phyloP scores from a whole-genome alignment of 352 stramenopile genomes.

The Pythium diclinum region DNA sequence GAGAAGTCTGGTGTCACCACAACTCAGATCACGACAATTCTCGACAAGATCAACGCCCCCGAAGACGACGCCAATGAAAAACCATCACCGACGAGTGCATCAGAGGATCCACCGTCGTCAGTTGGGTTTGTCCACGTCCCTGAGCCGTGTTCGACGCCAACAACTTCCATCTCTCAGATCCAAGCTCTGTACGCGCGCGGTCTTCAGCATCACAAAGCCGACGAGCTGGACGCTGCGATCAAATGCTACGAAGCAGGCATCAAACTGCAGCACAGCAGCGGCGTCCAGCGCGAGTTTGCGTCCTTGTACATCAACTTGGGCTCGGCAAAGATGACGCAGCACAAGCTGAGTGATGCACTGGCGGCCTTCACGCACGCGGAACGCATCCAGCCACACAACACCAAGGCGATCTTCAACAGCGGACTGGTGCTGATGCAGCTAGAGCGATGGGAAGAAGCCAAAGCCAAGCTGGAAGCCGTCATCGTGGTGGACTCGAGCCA shows the following conservation, averaged over 20 bases:
- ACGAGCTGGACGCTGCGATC: slow-evolving; percentile 43
- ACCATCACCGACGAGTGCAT: not conserved
- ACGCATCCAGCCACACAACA: slow-evolving; percentile 48
- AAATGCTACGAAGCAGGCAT: slow-evolving; percentile 53
- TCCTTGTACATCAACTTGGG: slow-evolving; percentile 71
- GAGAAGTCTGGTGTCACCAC: not conserved
- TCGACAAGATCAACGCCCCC: slow-evolving; percentile 4
- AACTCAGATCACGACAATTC: slow-evolving; percentile 14
- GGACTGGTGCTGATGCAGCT: slow-evolving; percentile 52
- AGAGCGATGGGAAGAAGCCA: slow-evolving; percentile 23
- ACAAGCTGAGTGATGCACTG: slow-evolving; percentile 36
- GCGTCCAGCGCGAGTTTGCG: slow-evolving; percentile 40
- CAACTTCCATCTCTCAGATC: slow-evolving; percentile 23
- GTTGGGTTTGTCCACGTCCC: slow-evolving; percentile 16
- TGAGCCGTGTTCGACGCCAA: slow-evolving; percentile 26
- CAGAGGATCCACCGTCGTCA: not conserved
- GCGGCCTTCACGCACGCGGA: slow-evolving; percentile 38
- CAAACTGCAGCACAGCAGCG: slow-evolving; percentile 25
- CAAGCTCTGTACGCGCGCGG: slow-evolving; percentile 61
- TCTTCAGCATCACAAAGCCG: slow-evolving; percentile 51
- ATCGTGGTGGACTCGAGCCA: slow-evolving; percentile 23
- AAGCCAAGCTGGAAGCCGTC: slow-evolving; percentile 30
- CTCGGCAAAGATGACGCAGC: slow-evolving; percentile 46
- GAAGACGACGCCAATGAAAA: not conserved
- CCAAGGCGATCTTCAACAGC: slow-evolving; percentile 60